Evolutionary conservation across 2,329 filamentous ascomycete genomes (phyloP).

Genomic region (Colletotrichum sp.): DNA sequence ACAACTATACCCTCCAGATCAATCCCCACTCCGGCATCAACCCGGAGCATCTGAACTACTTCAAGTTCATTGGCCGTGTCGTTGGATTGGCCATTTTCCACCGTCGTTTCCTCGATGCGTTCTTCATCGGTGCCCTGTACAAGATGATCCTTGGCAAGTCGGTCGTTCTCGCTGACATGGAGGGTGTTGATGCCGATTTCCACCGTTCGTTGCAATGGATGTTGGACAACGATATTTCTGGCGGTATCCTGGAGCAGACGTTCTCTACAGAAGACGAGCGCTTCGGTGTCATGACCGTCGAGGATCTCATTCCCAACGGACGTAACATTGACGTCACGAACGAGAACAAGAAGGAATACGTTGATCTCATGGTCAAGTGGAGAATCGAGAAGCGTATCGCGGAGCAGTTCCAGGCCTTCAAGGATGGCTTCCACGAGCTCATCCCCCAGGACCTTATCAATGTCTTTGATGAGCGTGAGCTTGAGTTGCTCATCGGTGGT

Average conservation of each 20-base stretch:
- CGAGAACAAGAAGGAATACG: constrained; percentile 98
- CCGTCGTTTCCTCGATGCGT: constrained; percentile 94
- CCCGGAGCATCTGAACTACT: constrained; percentile 98
- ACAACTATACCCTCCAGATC: constrained; percentile 99
- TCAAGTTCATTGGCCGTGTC: constrained; percentile 98
- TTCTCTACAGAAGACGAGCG: constrained; percentile 98
- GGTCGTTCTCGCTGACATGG: constrained; percentile 93
- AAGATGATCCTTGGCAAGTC: constrained; percentile 99
- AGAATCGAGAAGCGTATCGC: constrained; percentile 98
- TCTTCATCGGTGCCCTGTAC: constrained; percentile 98
- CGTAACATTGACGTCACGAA: constrained; percentile 95
- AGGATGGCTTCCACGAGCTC: constrained; percentile 95
- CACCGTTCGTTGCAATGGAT: constrained; percentile 97
- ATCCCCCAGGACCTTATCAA: constrained; percentile 97
- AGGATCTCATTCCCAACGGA: constrained; percentile 90
- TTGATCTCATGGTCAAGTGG: constrained; percentile 99
- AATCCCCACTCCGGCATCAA: constrained; percentile 99
- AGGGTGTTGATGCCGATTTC: constrained; percentile 97
- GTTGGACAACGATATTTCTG: constrained; percentile 93
- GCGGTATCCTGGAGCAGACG: constrained; percentile 90
- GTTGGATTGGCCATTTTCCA: constrained; percentile 98
- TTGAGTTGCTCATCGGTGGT: constrained; percentile 95
- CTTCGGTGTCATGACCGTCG: constrained; percentile 91
- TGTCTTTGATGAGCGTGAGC: constrained; percentile 96
- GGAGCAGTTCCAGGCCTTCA: constrained; percentile 98